Percentiles rank a stretch among this genome's conserved stretches.
Conservation (phyloP, 2,329 filamentous ascomycete species). For the Fusarium hostae region DNA sequence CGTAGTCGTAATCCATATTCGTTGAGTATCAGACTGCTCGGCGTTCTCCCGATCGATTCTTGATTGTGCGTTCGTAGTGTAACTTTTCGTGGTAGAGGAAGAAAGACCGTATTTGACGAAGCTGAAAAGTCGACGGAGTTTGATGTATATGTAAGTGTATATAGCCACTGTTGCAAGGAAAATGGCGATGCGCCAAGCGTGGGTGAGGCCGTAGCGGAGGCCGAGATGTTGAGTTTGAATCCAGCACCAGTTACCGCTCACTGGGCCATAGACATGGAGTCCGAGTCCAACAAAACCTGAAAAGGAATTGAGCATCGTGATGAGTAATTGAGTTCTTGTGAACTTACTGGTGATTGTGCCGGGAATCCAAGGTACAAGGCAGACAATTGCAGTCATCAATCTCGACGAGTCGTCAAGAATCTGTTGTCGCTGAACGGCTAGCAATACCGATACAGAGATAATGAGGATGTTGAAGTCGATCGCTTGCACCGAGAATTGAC, state of each 20-base stretch:
- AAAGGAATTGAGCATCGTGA: rapidly evolving
- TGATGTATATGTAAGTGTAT: background rate
- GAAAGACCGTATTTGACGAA: background rate
- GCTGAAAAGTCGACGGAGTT: background rate
- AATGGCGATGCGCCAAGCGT: background rate
- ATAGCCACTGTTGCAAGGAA: background rate
- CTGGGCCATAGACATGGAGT: background rate
- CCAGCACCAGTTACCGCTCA: conserved; percentile 5
- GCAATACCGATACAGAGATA: background rate
- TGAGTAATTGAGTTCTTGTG: rapidly evolving
- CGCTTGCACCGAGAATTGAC: background rate
- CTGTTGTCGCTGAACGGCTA: background rate
- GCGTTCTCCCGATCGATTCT: background rate
- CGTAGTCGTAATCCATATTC: background rate
- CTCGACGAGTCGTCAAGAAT: background rate
- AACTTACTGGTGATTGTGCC: background rate
- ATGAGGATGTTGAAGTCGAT: background rate
- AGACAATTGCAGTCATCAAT: background rate
- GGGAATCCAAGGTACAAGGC: background rate
- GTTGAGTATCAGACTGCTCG: background rate
- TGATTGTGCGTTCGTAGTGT: background rate
- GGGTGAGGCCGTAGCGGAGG: background rate
- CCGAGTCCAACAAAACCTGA: background rate
- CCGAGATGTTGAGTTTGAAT: background rate
- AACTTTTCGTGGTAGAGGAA: background rate